Evolutionary conservation across 805 yeast genomes (phyloP), one percentile per base, ranked within the genome.

Genomic region (Teunomyces stri): DNA sequence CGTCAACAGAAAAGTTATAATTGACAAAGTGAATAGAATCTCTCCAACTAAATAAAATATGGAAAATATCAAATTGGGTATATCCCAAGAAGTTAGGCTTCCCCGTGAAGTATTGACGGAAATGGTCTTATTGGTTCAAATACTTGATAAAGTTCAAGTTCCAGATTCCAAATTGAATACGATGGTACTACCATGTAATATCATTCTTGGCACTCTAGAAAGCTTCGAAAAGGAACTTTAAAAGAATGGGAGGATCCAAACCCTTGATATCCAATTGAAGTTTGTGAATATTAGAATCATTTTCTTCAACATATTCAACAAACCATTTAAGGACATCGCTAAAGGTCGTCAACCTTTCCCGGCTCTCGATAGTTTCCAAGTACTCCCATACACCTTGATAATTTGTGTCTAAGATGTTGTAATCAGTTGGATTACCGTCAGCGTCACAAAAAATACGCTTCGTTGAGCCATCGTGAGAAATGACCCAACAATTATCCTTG

Each of bases 131-230:
- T 49, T 72, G 76, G 53, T 72, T 72, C 49, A 71, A 47, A 54
- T 60, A 71, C 51, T 70, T 68, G 39, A 70, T 50, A 44, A 68
- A 62, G 30, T 64, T 59, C 46, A 72, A 56, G 49, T 68, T 66
- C 78, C 78, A 72, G 18, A 72, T 53, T 4, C 76, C 78, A 45
- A 70, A 59, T 49, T 68, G 72, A 25, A 72, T 52, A 20, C 65
- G 61, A 21, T 64, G 61, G 27, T 57, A 61, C 78, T 76, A 72
- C 66, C 68, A 72, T 15, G 54, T 40, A 12, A 71, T 53, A 43
- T 71, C 70, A 25, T 53, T 45, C 13, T 61, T 53, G 10, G 64
- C 66, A 3, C 51, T 47, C 13, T 67, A 43, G 41, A 70, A 49
- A 39, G 69, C 73, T 33, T 59, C 43, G 21, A 72, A 49, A 5